Conservation (phyloP, 2,329 filamentous ascomycete species). For the Colletotrichum truncatum region DNA sequence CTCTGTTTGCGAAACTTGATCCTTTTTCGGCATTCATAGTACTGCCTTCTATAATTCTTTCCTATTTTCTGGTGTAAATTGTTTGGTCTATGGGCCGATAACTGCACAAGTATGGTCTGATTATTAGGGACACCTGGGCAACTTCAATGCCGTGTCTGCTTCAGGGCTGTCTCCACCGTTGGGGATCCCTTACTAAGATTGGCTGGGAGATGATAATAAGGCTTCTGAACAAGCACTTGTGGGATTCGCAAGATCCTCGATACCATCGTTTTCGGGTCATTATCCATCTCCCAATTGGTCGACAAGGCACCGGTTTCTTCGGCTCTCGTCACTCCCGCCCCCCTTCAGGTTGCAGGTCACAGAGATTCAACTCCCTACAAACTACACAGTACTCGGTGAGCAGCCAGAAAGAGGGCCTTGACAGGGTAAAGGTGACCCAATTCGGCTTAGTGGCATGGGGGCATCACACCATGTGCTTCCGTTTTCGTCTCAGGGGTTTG, state of each 20-base stretch:
- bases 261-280: neutral
- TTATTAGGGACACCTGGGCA: neutral
- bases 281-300: neutral
- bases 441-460: neutral
- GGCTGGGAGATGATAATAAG: neutral
- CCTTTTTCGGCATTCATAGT: neutral
- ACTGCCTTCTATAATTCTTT: neutral
- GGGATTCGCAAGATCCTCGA: conserved; percentile 2
- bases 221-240: conserved; percentile 6
- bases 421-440: neutral
- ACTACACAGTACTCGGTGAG: neutral
- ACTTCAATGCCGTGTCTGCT: conserved; percentile 5
- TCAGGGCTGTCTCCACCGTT: neutral
- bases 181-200: conserved; percentile 1
- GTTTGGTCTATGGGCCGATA: neutral
- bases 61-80: neutral
- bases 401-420: neutral
- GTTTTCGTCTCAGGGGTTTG: conserved; percentile 29
- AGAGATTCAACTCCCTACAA: neutral
- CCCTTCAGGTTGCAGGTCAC: conserved; percentile 1
- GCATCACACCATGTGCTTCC: conserved; percentile 8
- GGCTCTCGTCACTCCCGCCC: conserved; percentile 16
- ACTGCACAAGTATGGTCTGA: neutral
- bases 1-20: too few species aligned
- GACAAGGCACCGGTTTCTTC: neutral